Percentiles rank a stretch among this genome's conserved stretches.
phyloP scores from a whole-genome alignment of 108 stramenopile genomes.

The Conticribra weissflogii region DNA sequence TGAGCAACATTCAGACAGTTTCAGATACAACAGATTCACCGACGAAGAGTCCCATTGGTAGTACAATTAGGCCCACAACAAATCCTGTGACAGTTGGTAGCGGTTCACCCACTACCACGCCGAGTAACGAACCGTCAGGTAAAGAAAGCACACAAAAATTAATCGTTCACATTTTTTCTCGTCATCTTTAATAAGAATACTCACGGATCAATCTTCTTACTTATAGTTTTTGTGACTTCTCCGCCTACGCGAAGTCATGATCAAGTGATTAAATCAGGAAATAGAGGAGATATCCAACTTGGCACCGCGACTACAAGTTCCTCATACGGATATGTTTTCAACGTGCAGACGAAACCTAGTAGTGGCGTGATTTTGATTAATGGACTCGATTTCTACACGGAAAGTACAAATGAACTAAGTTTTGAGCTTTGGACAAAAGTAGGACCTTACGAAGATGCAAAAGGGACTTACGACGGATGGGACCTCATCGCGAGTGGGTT shows the following conservation, averaged over 20 bases:
- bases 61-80: not conserved
- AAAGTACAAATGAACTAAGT: not conserved
- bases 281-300: not conserved
- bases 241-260: not conserved
- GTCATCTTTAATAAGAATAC: no score
- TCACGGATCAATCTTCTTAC: no score
- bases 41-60: not conserved
- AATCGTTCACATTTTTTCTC: no score
- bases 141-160: no score
- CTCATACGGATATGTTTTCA: constrained; percentile 21
- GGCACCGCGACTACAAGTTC: constrained; percentile 7
- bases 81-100: not conserved
- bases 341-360: constrained; percentile 4
- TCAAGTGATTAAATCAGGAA: not conserved
- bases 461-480: constrained; percentile 9
- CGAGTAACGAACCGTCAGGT: no score
- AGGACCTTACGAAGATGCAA: not conserved
- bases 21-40: not conserved
- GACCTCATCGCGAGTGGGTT: constrained; percentile 5
- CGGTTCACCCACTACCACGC: not conserved
- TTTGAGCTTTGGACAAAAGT: constrained; percentile 12
- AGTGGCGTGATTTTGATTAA: not conserved
- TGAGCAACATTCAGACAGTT: not conserved
- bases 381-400: constrained; percentile 26
- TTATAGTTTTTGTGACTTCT: no score